phyloP scores from a whole-genome alignment of 2,329 filamentous ascomycete genomes.

The Pyricularia sp. region DNA sequence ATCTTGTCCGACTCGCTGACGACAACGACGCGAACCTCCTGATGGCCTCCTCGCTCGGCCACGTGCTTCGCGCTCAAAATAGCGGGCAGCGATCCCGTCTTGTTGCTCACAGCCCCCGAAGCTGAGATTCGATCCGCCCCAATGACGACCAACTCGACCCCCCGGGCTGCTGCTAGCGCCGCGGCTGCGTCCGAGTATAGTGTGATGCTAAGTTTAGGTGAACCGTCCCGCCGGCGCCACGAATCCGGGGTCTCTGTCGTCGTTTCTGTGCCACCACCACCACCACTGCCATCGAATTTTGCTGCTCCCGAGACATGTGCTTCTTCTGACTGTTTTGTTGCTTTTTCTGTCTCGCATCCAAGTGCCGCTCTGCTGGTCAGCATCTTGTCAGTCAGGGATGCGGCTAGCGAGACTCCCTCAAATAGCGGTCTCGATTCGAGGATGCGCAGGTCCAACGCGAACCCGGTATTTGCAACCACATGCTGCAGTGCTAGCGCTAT shows the following conservation, averaged over 20 bases:
- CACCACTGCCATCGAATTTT: not conserved
- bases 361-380: constrained; percentile 14
- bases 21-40: constrained; percentile 36
- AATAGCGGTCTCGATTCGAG: constrained; percentile 59
- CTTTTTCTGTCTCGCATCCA: not conserved
- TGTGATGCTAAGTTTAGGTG: constrained; percentile 22
- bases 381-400: constrained; percentile 23
- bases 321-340: constrained; percentile 7
- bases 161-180: constrained; percentile 35
- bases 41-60: constrained; percentile 12
- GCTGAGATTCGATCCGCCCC: constrained; percentile 54
- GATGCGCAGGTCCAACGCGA: constrained; percentile 45
- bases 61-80: constrained; percentile 43
- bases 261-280: not conserved
- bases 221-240: not conserved
- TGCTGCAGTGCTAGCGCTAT: constrained; percentile 39
- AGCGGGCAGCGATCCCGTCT: constrained; percentile 52
- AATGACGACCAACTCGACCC: constrained; percentile 49
- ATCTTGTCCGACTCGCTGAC: constrained; percentile 55
- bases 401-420: constrained; percentile 51
- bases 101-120: constrained; percentile 54
- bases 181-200: constrained; percentile 52
- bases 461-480: constrained; percentile 22
- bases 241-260: not conserved
- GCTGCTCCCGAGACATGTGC: not conserved